These are phyloP conservation scores for Chaetomiaceae sp. DNA, from an alignment of 2,329 filamentous ascomycete species.

Conservation along the genomic window DNA sequence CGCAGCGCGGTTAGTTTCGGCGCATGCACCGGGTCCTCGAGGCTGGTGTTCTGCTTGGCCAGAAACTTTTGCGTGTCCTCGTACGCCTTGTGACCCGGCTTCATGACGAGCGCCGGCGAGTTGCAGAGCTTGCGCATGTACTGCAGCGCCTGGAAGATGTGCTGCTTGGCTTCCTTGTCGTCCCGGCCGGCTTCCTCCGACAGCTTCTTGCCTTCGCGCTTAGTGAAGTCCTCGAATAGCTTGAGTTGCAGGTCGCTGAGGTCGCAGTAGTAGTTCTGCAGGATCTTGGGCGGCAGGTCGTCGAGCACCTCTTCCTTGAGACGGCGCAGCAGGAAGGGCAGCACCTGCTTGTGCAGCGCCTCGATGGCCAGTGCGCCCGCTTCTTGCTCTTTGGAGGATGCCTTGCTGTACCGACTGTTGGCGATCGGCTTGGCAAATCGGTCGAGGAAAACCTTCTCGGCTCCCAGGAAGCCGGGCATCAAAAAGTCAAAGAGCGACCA, in stretches of 20 bases:
- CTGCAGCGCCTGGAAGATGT: conserved; percentile 97
- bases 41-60: conserved; percentile 69
- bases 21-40: conserved; percentile 83
- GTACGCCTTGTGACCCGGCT: conserved; percentile 86
- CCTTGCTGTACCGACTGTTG: conserved; percentile 91
- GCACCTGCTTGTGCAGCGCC: conserved; percentile 95
- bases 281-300: conserved; percentile 93
- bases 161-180: conserved; percentile 92
- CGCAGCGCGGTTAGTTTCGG: conserved; percentile 88
- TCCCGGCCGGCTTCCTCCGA: conserved; percentile 76
- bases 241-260: conserved; percentile 91
- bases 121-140: conserved; percentile 99
- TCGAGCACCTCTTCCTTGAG: conserved; percentile 97
- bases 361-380: conserved; percentile 93
- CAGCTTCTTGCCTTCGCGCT: conserved; percentile 86
- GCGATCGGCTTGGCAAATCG: conserved; percentile 93
- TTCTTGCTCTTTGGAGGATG: conserved; percentile 97
- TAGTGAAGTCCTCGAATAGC: conserved; percentile 93
- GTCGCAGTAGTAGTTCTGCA: conserved; percentile 99
- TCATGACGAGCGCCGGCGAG: conserved; percentile 92
- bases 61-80: conserved; percentile 80
- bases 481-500: conserved; percentile 99
- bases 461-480: conserved; percentile 96
- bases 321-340: conserved; percentile 91
- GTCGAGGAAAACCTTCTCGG: conserved; percentile 92